Evolutionary conservation across 139 green algal species (phyloP), one percentile per base, ranked within the genome.

Genomic region (Mychonastes homosphaera): DNA sequence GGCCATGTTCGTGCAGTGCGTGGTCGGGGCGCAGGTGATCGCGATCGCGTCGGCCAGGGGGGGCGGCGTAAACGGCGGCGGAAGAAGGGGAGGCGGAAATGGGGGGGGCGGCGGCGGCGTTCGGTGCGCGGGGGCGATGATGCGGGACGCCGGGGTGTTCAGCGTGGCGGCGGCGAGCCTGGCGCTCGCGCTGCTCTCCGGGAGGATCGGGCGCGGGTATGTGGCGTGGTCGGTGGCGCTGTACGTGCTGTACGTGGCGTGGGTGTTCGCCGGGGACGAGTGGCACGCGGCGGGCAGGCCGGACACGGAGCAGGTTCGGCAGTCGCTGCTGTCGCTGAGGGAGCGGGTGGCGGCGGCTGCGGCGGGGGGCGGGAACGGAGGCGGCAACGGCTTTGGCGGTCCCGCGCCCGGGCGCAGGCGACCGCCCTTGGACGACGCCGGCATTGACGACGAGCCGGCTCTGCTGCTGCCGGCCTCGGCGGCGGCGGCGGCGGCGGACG

Each of bases 231-330:
- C 83, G 2, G 35, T 83, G 2, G 27, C 75, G 27, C 33, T 89
- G 28, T 92, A 92, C 60, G 32, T 49, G 3, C 30, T 59, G 4
- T 92, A 88, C 53, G 78, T 79, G 28, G 43, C 67, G 5, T 77
- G 79, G 62, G 84, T 92, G 40, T 85, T 88, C 50, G 58, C 62
- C 29, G 82, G 79, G 0, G 84, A 92, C 55, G 73, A 84, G 65
- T 86, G 75, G 72, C 73, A 75, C 46, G 52, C 60, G 5, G 40
- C 58, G 23, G 69, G 69, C 8, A 33, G 69, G 2, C 63, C 63
- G 8, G 32, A 44, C 35, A 43, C 41, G 2, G 21, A 30, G 19
- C 9, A 47, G 12, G 43, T 47, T 16, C 9, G 15, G 12, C 30
- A 63, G 9, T 48, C 23, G 19, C 32, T 58, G 4, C 51, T n/a